A percentile compares a stretch with the other conserved stretches of the same genome.
Evolutionary conservation across 495 filamentous ascomycete species (phyloP).

Genomic region (Parmelia sp.): DNA sequence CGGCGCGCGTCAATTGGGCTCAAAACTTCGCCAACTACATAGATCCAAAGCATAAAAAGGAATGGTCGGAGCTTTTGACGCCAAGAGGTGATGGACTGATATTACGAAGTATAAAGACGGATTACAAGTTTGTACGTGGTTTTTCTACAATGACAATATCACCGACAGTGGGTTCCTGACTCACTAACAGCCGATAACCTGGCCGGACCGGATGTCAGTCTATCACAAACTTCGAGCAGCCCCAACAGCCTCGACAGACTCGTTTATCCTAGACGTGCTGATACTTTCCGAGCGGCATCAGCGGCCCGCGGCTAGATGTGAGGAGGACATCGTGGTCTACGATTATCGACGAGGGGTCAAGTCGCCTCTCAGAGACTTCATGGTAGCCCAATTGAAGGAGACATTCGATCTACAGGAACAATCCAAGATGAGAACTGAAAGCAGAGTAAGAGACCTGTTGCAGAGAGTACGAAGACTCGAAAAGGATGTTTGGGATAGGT

Average conservation of each 20-base stretch:
- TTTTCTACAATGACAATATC: neutral
- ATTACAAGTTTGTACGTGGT: conserved; percentile 81
- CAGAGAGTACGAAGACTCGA: conserved; percentile 56
- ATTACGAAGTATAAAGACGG: conserved; percentile 68
- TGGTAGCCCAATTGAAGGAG: conserved; percentile 56
- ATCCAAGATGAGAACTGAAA: conserved; percentile 41
- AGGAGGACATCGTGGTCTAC: conserved; percentile 81
- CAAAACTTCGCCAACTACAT: conserved; percentile 64
- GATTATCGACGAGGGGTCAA: conserved; percentile 60
- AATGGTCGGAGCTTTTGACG: conserved; percentile 68
- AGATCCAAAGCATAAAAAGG: conserved; percentile 55
- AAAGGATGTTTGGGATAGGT: conserved; percentile 65
- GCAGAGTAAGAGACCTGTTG: conserved; percentile 50
- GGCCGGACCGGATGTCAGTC: conserved; percentile 78
- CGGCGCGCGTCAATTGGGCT: conserved; percentile 76
- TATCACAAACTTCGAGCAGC: conserved; percentile 71
- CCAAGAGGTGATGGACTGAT: conserved; percentile 68
- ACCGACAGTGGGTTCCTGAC: neutral
- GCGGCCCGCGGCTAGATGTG: conserved; percentile 68
- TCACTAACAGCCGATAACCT: conserved; percentile 67
- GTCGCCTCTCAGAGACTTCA: conserved; percentile 55
- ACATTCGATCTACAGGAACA: conserved; percentile 64
- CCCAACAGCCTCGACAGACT: conserved; percentile 42
- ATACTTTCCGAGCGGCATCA: conserved; percentile 76
- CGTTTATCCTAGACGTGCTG: conserved; percentile 52